A percentile compares a stretch with the other conserved stretches of the same genome.
phyloP scores from a whole-genome alignment of 805 yeast genomes.

The Myxozyma vanderwaltii region DNA sequence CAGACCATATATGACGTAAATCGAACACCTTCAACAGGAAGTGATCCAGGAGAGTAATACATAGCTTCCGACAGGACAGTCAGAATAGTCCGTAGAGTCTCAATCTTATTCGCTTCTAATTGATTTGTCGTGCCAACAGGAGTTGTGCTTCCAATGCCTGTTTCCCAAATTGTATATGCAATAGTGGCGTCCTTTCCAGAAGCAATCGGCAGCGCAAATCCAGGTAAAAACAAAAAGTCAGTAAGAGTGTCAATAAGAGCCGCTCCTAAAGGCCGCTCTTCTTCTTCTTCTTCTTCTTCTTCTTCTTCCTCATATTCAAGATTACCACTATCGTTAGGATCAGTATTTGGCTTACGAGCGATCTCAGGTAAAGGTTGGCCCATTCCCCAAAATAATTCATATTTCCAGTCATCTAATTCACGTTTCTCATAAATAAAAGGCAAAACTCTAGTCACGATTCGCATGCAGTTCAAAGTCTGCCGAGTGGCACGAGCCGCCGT shows the following conservation, averaged over 20 bases:
- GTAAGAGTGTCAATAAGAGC: constrained; percentile 47
- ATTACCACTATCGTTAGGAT: neutral
- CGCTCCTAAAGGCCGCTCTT: constrained; percentile 42
- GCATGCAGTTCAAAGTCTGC: constrained; percentile 60
- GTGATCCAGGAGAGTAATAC: constrained; percentile 46
- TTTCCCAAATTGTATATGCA: constrained; percentile 67
- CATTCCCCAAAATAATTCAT: constrained; percentile 51
- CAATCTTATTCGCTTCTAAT: constrained; percentile 66
- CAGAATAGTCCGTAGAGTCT: constrained; percentile 62
- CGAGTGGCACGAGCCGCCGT: constrained; percentile 23
- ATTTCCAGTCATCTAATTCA: constrained; percentile 43
- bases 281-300: constrained; percentile 19
- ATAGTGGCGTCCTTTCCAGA: constrained; percentile 36
- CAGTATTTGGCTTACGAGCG: neutral
- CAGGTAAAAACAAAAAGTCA: constrained; percentile 56
- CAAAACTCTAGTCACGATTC: constrained; percentile 63
- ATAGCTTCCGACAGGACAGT: constrained; percentile 63
- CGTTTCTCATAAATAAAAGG: constrained; percentile 68
- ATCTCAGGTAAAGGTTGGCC: constrained; percentile 2
- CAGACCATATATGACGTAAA: constrained; percentile 59
- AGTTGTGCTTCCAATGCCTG: constrained; percentile 63
- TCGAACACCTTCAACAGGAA: constrained; percentile 58
- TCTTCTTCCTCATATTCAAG: too few relatives aligned
- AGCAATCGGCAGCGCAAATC: constrained; percentile 53
- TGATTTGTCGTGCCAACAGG: constrained; percentile 44